These are phyloP conservation scores for Acrocalymma vagum DNA, from an alignment of 2,329 filamentous ascomycete genomes.

Conservation along the genomic window DNA sequence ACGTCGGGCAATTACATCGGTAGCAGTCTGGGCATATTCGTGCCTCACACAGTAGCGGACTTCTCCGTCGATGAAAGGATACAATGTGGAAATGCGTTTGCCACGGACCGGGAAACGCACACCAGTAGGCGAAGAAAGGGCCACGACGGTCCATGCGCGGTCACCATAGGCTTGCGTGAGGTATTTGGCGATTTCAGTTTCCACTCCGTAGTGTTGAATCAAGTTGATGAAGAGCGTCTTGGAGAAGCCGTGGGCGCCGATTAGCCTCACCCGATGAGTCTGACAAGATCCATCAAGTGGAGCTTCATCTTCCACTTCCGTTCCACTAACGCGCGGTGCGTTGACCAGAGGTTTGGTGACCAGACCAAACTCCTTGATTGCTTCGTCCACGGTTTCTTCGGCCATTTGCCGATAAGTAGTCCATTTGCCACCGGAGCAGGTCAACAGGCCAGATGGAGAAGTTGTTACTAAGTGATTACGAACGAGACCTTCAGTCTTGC, in stretches of 20 bases:
- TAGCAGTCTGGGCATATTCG: constrained; percentile 91
- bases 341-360: constrained; percentile 64
- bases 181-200: constrained; percentile 92
- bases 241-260: constrained; percentile 87
- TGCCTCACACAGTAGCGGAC: constrained; percentile 86
- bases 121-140: constrained; percentile 78
- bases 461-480: constrained; percentile 85
- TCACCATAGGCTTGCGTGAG: constrained; percentile 89
- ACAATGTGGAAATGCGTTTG: constrained; percentile 79
- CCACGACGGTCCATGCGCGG: constrained; percentile 88
- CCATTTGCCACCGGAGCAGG: constrained; percentile 90
- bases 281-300: constrained; percentile 78
- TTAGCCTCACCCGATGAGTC: constrained; percentile 81
- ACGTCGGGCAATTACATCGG: constrained; percentile 85
- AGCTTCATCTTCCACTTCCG: constrained; percentile 76
- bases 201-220: constrained; percentile 90
- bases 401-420: constrained; percentile 94
- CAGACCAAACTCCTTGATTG: constrained; percentile 74
- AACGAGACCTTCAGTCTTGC: constrained; percentile 86
- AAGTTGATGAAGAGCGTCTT: constrained; percentile 94
- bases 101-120: constrained; percentile 84
- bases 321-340: constrained; percentile 74
- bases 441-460: constrained; percentile 81
- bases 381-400: constrained; percentile 85
- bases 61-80: constrained; percentile 93